phyloP scores from a whole-genome alignment of 495 filamentous ascomycete species.

The Aspergillus sclerotioniger region DNA sequence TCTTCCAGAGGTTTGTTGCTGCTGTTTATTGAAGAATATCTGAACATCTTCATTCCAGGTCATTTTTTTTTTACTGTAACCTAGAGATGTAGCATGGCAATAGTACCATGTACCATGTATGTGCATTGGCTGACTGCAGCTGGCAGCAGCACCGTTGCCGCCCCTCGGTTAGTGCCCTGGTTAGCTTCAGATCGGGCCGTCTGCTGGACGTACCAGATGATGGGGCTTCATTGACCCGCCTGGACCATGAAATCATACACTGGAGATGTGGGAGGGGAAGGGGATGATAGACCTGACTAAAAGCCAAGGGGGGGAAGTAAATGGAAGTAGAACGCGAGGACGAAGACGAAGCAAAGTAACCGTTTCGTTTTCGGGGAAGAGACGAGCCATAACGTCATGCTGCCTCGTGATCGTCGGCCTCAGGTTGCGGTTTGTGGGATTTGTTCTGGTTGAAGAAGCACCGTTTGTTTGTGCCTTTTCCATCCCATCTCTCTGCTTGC shows the following conservation, averaged over 20 bases:
- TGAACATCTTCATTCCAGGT: too few species aligned
- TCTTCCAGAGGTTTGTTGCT: not conserved
- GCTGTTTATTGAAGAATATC: not conserved
- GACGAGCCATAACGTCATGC: slow-evolving; percentile 5
- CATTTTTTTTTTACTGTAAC: too few species aligned
- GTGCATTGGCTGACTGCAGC: not conserved
- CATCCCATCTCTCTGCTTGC: not conserved
- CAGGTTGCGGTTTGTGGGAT: not conserved
- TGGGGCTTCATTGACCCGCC: not conserved
- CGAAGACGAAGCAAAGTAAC: too few species aligned
- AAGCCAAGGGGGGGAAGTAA: not conserved
- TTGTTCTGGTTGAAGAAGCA: not conserved
- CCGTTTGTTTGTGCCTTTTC: not conserved
- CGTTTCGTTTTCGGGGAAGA: too few species aligned
- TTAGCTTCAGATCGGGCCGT: slow-evolving; percentile 1
- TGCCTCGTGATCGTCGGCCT: slow-evolving; percentile 8
- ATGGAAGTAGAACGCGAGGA: not conserved
- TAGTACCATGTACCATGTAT: not conserved
- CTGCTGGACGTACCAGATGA: slow-evolving; percentile 5
- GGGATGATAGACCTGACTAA: not conserved
- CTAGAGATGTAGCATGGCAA: too few species aligned
- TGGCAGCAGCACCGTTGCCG: not conserved
- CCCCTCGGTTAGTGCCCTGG: not conserved
- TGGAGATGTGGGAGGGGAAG: not conserved
- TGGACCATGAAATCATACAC: slow-evolving; percentile 4